A percentile compares a stretch with the other conserved stretches of the same genome.
phyloP scores from a whole-genome alignment of 1,284 basidiomycete genomes.

The Cerrena zonata region DNA sequence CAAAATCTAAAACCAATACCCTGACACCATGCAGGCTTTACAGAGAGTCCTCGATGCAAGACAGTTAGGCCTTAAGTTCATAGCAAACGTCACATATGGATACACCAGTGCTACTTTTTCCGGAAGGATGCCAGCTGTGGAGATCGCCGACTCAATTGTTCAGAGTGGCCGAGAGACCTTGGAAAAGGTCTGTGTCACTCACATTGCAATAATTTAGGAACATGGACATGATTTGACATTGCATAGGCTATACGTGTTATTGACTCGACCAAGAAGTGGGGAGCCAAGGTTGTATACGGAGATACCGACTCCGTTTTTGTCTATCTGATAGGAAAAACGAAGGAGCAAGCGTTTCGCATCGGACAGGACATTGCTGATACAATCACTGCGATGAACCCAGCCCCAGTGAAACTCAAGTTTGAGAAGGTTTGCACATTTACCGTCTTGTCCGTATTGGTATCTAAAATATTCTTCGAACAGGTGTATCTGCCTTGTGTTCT shows the following conservation, averaged over 20 bases:
- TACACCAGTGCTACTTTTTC: slow-evolving; percentile 92
- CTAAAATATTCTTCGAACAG: slow-evolving; percentile 33
- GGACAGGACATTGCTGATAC: slow-evolving; percentile 88
- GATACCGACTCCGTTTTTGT: slow-evolving; percentile 96
- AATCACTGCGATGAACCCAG: slow-evolving; percentile 82
- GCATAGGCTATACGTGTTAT: slow-evolving; percentile 78
- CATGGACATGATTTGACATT: too few species aligned
- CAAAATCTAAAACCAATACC: background rate
- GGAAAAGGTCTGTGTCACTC: slow-evolving; percentile 89
- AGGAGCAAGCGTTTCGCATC: slow-evolving; percentile 88
- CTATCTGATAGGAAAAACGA: slow-evolving; percentile 82
- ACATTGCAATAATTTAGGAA: too few species aligned
- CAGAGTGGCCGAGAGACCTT: slow-evolving; percentile 93
- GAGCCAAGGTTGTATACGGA: slow-evolving; percentile 89
- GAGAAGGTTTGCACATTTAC: slow-evolving; percentile 69
- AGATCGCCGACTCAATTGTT: slow-evolving; percentile 96
- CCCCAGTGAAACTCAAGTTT: slow-evolving; percentile 92
- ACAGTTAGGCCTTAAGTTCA: slow-evolving; percentile 83
- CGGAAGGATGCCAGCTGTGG: slow-evolving; percentile 96
- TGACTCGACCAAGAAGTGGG: slow-evolving; percentile 77
- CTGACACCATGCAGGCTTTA: slow-evolving; percentile 48
- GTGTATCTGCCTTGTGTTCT: slow-evolving; percentile 91
- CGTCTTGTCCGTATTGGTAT: background rate
- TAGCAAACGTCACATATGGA: slow-evolving; percentile 88
- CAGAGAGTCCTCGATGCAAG: slow-evolving; percentile 77